phyloP scores from a whole-genome alignment of 2,329 filamentous ascomycete species.

The Fusarium brachygibbosum region DNA sequence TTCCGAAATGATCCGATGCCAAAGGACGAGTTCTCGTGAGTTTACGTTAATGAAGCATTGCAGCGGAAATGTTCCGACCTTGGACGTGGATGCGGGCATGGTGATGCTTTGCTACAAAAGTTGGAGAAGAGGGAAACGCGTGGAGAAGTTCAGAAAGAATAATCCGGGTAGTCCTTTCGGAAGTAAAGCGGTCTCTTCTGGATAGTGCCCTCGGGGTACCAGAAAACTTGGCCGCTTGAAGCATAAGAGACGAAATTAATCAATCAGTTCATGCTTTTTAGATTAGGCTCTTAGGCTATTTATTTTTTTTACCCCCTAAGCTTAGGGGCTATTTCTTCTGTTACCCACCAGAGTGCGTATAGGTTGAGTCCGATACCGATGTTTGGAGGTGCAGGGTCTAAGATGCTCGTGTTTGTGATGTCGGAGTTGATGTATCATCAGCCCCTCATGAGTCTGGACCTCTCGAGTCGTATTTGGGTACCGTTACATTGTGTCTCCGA shows the following conservation, averaged over 20 bases:
- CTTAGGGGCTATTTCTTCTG: too few relatives aligned
- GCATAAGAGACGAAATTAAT: too few relatives aligned
- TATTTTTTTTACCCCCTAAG: too few relatives aligned
- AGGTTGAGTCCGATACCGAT: neutral
- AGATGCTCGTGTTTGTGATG: slow-evolving; percentile 2
- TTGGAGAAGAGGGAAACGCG: slow-evolving; percentile 18
- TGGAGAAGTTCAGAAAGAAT: slow-evolving; percentile 4
- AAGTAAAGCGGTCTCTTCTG: neutral
- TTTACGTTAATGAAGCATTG: neutral
- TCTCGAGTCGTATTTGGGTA: neutral
- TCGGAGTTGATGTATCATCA: neutral
- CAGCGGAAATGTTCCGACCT: slow-evolving; percentile 12
- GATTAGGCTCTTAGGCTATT: too few relatives aligned
- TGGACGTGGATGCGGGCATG: neutral
- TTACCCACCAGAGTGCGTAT: too few relatives aligned
- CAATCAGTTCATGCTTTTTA: too few relatives aligned
- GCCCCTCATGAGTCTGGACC: slow-evolving; percentile 18
- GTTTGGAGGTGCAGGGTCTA: neutral
- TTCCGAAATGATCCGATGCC: slow-evolving; percentile 32
- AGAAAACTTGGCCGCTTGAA: too few relatives aligned
- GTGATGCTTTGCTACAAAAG: neutral
- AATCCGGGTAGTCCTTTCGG: slow-evolving; percentile 12
- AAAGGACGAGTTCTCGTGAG: neutral
- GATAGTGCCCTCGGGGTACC: too few relatives aligned
- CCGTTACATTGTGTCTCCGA: slow-evolving; percentile 26